These are phyloP conservation scores for Talaromyces verruculosus DNA, from an alignment of 2,329 filamentous ascomycete genomes.

Conservation along the genomic window DNA sequence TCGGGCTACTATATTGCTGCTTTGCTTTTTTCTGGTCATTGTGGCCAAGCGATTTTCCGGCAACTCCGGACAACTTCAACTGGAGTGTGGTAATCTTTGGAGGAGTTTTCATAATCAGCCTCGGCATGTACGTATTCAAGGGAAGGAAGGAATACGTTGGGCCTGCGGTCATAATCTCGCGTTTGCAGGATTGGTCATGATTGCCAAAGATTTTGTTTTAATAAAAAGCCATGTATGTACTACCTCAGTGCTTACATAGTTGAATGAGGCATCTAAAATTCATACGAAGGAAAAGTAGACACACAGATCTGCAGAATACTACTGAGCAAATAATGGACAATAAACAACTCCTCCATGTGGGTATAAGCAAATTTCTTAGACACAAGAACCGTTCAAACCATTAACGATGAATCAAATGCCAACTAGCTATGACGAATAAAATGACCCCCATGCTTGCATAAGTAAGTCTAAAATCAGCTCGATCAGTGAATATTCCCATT, in stretches of 20 bases:
- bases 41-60: slow-evolving; percentile 45
- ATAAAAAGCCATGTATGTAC: not conserved
- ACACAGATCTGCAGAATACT: not conserved
- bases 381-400: no score
- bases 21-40: slow-evolving; percentile 39
- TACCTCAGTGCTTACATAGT: not conserved
- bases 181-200: not conserved
- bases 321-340: not conserved
- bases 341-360: not conserved
- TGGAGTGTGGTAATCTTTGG: slow-evolving; percentile 52
- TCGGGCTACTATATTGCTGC: not conserved
- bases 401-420: no score
- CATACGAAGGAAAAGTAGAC: not conserved
- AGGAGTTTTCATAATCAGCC: slow-evolving; percentile 41
- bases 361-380: not conserved
- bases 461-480: no score
- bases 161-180: not conserved
- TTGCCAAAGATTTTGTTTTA: not conserved
- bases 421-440: no score
- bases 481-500: no score
- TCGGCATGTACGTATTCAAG: slow-evolving; percentile 37
- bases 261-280: not conserved
- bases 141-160: slow-evolving; percentile 20
- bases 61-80: slow-evolving; percentile 49
- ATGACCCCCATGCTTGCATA: no score